phyloP scores from a whole-genome alignment of 495 filamentous ascomycete genomes.

The Penicillium herquei region DNA sequence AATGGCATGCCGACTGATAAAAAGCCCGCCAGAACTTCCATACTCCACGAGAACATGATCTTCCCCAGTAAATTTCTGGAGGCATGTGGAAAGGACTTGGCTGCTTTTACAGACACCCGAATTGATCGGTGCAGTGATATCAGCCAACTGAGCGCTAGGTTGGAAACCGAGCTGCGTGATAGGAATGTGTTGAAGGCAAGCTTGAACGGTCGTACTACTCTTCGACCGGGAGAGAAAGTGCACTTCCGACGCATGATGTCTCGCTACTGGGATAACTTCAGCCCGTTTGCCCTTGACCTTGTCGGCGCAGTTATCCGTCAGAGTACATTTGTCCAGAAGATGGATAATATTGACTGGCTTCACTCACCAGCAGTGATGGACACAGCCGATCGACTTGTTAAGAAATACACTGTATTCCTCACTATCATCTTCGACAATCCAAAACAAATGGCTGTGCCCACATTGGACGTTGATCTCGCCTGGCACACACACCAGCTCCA shows the following conservation, averaged over 20 bases:
- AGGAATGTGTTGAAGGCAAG: constrained; percentile 8
- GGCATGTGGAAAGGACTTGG: constrained; percentile 35
- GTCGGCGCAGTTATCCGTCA: constrained; percentile 77
- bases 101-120: constrained; percentile 31
- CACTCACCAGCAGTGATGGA: constrained; percentile 60
- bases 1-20: constrained; percentile 27
- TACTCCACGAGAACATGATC: constrained; percentile 25
- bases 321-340: constrained; percentile 75
- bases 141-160: constrained; percentile 8
- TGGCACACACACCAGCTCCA: constrained; percentile 69
- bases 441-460: constrained; percentile 64
- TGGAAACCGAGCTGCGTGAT: constrained; percentile 16
- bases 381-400: constrained; percentile 64
- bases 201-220: background rate
- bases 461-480: constrained; percentile 78
- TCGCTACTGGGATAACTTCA: constrained; percentile 76
- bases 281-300: constrained; percentile 70
- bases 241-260: constrained; percentile 71
- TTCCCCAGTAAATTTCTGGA: constrained; percentile 60
- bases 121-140: constrained; percentile 18
- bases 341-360: constrained; percentile 75
- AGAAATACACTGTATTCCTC: constrained; percentile 71
- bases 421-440: constrained; percentile 58
- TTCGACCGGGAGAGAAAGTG: constrained; percentile 33
- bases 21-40: background rate